A percentile compares a stretch with the other conserved stretches of the same genome.
phyloP scores from a whole-genome alignment of 2,329 filamentous ascomycete genomes.

The Venturia pyrina region DNA sequence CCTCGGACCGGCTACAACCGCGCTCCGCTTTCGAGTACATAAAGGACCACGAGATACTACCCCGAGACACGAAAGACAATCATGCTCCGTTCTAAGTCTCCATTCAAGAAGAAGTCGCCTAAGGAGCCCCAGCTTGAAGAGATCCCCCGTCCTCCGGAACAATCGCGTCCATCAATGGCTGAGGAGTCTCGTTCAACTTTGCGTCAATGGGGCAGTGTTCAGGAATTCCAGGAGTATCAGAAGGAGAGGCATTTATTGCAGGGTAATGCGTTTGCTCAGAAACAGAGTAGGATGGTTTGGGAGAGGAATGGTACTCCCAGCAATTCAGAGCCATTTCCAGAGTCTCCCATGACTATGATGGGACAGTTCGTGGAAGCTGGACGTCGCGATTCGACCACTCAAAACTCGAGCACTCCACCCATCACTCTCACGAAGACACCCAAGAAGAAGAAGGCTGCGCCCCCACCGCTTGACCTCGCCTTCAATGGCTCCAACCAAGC shows the following conservation, averaged over 20 bases:
- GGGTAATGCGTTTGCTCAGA: constrained; percentile 7
- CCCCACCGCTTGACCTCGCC: not conserved
- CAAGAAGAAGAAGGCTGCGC: not conserved
- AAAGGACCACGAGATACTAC: not conserved
- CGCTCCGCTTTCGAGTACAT: not conserved
- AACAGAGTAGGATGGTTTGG: not conserved
- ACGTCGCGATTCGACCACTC: not conserved
- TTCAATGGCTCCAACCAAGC: not conserved
- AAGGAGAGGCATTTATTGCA: constrained; percentile 5
- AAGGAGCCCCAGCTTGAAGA: not conserved
- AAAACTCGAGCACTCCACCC: not conserved
- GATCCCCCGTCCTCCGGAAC: not conserved
- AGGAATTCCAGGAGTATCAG: constrained; percentile 9
- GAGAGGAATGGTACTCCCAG: not conserved
- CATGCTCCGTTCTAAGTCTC: constrained; percentile 9
- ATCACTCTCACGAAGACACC: not conserved
- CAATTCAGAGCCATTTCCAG: not conserved
- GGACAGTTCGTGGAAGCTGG: constrained; percentile 1
- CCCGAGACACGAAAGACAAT: not conserved
- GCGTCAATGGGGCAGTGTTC: constrained; percentile 6
- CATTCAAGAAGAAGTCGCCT: constrained; percentile 7
- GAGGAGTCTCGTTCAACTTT: not conserved
- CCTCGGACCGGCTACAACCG: not conserved
- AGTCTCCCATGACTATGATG: constrained; percentile 3
- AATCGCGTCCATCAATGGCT: not conserved